Evolutionary conservation across 257 asterid species (phyloP).

Genomic region (Solanum chiquidenum): DNA sequence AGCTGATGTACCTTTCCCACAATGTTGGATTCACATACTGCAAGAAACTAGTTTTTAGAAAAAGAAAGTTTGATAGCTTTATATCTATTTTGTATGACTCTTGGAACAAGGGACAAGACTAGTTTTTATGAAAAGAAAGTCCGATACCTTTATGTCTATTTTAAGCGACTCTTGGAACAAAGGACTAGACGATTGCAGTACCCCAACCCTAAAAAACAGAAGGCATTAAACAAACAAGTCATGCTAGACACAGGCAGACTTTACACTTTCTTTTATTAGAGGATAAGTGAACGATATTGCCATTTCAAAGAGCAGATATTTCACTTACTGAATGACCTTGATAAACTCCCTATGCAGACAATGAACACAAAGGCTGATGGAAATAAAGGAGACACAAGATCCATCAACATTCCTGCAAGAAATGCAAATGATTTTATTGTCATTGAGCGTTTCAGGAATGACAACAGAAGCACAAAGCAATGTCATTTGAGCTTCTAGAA

Average conservation of each 20-base stretch:
- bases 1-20: background rate
- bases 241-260: background rate
- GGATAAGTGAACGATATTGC: background rate
- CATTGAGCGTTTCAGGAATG: background rate
- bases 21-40: background rate
- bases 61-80: background rate
- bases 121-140: background rate
- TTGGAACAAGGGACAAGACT: background rate
- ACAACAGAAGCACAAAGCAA: background rate
- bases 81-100: background rate
- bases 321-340: slow-evolving; percentile 94
- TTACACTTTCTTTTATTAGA: background rate
- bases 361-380: slow-evolving; percentile 82
- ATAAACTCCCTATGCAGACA: slow-evolving; percentile 90
- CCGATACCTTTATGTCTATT: background rate
- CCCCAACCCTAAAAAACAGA: background rate
- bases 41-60: background rate
- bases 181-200: background rate
- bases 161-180: background rate
- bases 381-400: slow-evolving; percentile 86
- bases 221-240: background rate
- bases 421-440: slow-evolving; percentile 1
- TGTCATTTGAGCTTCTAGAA: background rate
- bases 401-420: slow-evolving; percentile 95
- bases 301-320: background rate